phyloP scores from a whole-genome alignment of 495 filamentous ascomycete species.

The Aspergillus homomorphus region DNA sequence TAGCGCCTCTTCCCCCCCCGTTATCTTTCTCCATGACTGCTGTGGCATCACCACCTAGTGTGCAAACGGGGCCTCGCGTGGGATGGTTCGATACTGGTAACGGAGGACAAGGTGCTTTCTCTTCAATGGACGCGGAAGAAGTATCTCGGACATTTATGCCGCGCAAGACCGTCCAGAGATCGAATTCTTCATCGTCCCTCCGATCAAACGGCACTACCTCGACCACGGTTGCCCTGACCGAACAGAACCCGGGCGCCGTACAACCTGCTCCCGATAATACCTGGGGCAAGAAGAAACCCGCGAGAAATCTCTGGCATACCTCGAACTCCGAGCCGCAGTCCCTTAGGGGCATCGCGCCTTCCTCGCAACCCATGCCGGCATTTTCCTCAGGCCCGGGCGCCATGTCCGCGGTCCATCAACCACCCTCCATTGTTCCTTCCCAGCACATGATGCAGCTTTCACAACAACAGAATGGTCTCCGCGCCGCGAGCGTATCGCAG shows the following conservation, averaged over 20 bases:
- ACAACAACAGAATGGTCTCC: slow-evolving; percentile 63
- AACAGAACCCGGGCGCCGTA: slow-evolving; percentile 36
- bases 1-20: not conserved
- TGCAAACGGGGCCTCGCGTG: slow-evolving; percentile 67
- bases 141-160: slow-evolving; percentile 83
- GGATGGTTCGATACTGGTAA: slow-evolving; percentile 62
- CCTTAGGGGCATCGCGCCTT: slow-evolving; percentile 57
- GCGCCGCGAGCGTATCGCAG: slow-evolving; percentile 52
- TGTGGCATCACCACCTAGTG: slow-evolving; percentile 88
- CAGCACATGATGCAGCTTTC: slow-evolving; percentile 60
- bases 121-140: slow-evolving; percentile 83
- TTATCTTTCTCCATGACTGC: slow-evolving; percentile 79
- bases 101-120: slow-evolving; percentile 69
- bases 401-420: slow-evolving; percentile 73
- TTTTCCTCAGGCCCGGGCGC: slow-evolving; percentile 66
- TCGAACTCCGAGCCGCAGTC: slow-evolving; percentile 66
- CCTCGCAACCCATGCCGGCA: slow-evolving; percentile 59
- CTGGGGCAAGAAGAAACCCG: slow-evolving; percentile 64
- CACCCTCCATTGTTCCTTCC: slow-evolving; percentile 68
- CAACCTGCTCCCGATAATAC: slow-evolving; percentile 30
- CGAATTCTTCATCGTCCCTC: slow-evolving; percentile 84
- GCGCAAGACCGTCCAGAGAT: slow-evolving; percentile 78
- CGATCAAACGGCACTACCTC: slow-evolving; percentile 57
- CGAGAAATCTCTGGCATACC: slow-evolving; percentile 68
- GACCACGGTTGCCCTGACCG: slow-evolving; percentile 35